A percentile compares a stretch with the other conserved stretches of the same genome.
Evolutionary conservation across 2,329 filamentous ascomycete species (phyloP).

Genomic region (Hypomyces rosellus): DNA sequence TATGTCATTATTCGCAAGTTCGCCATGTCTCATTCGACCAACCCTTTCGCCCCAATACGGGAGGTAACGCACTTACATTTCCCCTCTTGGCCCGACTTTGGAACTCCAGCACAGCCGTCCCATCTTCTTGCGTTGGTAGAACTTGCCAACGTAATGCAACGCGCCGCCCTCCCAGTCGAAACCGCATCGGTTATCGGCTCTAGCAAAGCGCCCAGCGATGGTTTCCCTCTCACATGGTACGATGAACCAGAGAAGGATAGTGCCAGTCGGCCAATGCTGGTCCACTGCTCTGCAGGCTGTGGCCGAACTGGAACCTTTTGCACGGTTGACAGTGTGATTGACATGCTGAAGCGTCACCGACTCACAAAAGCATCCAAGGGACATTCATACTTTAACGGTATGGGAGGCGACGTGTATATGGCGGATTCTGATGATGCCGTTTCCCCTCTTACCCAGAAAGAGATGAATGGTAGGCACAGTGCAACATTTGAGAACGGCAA

Average conservation of each 20-base stretch:
- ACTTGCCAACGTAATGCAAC: constrained; percentile 71
- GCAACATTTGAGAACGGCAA: constrained; percentile 14
- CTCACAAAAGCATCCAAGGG: constrained; percentile 25
- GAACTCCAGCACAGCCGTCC: constrained; percentile 79
- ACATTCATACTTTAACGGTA: constrained; percentile 14
- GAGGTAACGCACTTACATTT: constrained; percentile 96
- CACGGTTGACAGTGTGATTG: constrained; percentile 90
- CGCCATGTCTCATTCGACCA: constrained; percentile 65
- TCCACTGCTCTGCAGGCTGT: constrained; percentile 94
- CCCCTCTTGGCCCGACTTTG: constrained; percentile 95
- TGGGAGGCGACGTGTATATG: constrained; percentile 45
- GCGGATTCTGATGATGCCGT: constrained; percentile 22
- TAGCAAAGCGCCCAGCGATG: constrained; percentile 23
- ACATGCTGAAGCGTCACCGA: constrained; percentile 89
- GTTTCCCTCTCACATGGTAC: constrained; percentile 38
- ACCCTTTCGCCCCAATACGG: constrained; percentile 79
- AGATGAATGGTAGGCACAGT: constrained; percentile 17
- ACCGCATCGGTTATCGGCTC: constrained; percentile 30
- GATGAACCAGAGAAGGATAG: constrained; percentile 54
- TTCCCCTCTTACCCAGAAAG: constrained; percentile 23
- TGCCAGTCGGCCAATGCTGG: constrained; percentile 64
- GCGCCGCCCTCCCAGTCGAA: constrained; percentile 43
- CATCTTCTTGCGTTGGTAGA: constrained; percentile 88
- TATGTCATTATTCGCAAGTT: constrained; percentile 84
- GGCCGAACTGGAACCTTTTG: constrained; percentile 95